A percentile compares a stretch with the other conserved stretches of the same genome.
These are phyloP conservation scores for Lagenaria siceraria DNA, from an alignment of 306 rosid genomes.

Conservation along the genomic window DNA sequence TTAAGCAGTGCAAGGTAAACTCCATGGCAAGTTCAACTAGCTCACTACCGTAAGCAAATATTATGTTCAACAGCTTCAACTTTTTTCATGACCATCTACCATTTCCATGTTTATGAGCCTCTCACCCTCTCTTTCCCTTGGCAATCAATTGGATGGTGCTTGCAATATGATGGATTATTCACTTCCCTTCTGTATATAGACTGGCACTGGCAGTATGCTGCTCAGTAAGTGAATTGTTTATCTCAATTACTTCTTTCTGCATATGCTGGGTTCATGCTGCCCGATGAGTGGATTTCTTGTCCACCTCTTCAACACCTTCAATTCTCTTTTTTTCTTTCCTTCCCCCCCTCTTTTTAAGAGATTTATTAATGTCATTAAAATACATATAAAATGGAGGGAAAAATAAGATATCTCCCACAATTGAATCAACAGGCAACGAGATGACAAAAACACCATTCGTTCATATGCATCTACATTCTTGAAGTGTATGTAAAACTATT, in stretches of 20 bases:
- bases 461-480: neutral
- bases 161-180: neutral
- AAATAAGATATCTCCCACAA: neutral
- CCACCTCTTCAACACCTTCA: neutral
- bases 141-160: neutral
- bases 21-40: neutral
- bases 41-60: neutral
- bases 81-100: neutral
- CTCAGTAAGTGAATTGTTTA: neutral
- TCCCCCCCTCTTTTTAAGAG: too few relatives aligned
- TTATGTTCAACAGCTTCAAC: neutral
- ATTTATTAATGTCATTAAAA: neutral
- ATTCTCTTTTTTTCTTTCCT: neutral
- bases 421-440: neutral
- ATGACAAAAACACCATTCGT: neutral
- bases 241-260: neutral
- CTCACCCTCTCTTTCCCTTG: neutral
- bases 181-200: neutral
- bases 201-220: neutral
- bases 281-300: neutral
- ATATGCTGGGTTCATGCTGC: neutral
- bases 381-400: neutral
- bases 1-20: neutral
- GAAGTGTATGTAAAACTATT: neutral
- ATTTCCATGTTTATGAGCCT: neutral